Conservation (phyloP, 495 filamentous ascomycete species). For the Penicillium pancosmium region DNA sequence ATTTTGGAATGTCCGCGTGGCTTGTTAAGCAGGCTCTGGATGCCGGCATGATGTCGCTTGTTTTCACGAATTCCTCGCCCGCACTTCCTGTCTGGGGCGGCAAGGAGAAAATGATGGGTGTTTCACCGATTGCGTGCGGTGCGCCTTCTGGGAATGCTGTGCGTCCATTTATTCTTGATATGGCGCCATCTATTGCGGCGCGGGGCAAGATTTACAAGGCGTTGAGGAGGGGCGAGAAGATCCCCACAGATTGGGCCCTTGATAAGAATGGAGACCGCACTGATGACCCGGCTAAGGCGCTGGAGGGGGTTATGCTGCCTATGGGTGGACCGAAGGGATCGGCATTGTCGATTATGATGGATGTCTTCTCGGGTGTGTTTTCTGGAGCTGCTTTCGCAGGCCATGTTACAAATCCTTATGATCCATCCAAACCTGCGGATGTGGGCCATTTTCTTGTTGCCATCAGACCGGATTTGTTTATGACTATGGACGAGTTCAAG, state of each 20-base stretch:
- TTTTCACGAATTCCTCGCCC: constrained; percentile 79
- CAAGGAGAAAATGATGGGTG: constrained; percentile 66
- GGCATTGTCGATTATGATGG: constrained; percentile 78
- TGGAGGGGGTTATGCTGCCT: constrained; percentile 75
- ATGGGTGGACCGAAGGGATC: constrained; percentile 81
- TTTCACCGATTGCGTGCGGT: constrained; percentile 77
- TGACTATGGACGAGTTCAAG: constrained; percentile 69
- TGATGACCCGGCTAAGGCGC: constrained; percentile 64
- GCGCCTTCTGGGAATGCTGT: constrained; percentile 60
- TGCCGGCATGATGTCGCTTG: constrained; percentile 70
- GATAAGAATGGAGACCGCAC: constrained; percentile 70
- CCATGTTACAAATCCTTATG: constrained; percentile 71
- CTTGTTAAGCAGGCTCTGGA: constrained; percentile 74
- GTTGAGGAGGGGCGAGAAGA: constrained; percentile 68
- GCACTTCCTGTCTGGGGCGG: constrained; percentile 77
- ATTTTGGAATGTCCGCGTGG: constrained; percentile 83
- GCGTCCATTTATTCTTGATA: constrained; percentile 70
- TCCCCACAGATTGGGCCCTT: constrained; percentile 73
- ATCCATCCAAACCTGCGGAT: constrained; percentile 65
- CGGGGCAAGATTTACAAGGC: constrained; percentile 80
- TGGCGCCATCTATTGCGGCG: constrained; percentile 75
- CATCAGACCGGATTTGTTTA: constrained; percentile 76
- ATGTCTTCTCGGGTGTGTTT: constrained; percentile 78
- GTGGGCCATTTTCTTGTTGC: constrained; percentile 78
- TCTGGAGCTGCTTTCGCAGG: constrained; percentile 73